Evolutionary conservation across 2,329 filamentous ascomycete species (phyloP).

Genomic region (Venturia effusa): DNA sequence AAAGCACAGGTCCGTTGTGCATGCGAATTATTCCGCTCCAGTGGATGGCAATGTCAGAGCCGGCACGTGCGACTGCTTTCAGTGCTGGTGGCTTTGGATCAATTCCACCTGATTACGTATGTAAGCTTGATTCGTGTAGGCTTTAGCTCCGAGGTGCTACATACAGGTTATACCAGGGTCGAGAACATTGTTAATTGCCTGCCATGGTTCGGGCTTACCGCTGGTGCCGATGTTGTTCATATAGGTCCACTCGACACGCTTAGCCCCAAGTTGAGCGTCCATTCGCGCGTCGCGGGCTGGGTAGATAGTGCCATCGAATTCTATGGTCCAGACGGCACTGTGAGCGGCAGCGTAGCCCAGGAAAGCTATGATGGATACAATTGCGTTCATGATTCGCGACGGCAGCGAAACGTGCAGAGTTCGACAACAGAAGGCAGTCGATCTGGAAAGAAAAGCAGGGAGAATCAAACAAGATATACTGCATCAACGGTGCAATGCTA

Average conservation of each 20-base stretch:
- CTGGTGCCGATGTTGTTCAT: neutral
- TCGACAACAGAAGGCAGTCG: no score
- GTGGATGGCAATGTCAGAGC: slow-evolving; percentile 1
- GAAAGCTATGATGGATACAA: neutral
- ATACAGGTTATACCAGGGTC: slow-evolving; percentile 3
- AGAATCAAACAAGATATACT: no score
- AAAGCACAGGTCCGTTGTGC: slow-evolving; percentile 6
- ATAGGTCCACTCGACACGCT: slow-evolving; percentile 9
- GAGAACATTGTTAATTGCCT: neutral
- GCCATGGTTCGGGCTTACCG: neutral
- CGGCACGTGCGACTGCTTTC: slow-evolving; percentile 8
- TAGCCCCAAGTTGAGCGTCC: slow-evolving; percentile 7
- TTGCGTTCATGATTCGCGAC: neutral
- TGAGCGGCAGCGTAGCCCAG: neutral
- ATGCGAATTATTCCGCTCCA: slow-evolving; percentile 10
- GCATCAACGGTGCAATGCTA: no score
- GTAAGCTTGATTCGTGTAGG: neutral
- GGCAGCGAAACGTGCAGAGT: no score
- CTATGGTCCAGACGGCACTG: slow-evolving; percentile 7
- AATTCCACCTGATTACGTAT: neutral
- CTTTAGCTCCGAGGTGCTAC: neutral
- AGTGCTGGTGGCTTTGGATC: slow-evolving; percentile 1
- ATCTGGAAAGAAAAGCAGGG: neutral
- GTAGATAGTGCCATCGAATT: slow-evolving; percentile 9
- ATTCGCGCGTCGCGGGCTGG: slow-evolving; percentile 9